Evolutionary conservation across 129 eudicot genomes (phyloP).

Genomic region (Ambrosia trifida): DNA sequence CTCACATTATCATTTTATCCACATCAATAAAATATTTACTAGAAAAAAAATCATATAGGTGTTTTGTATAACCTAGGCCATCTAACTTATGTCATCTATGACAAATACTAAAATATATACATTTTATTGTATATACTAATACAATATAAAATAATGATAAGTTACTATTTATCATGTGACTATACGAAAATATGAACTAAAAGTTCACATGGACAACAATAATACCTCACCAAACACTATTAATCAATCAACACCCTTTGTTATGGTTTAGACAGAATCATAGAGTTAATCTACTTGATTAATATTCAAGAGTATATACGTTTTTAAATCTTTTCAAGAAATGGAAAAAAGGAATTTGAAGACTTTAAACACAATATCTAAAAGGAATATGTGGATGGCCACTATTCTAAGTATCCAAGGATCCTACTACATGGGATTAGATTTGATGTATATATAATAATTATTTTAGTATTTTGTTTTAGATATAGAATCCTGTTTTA

Average conservation of each 20-base stretch:
- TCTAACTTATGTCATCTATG: conserved; percentile 1
- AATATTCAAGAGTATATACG: conserved; percentile 26
- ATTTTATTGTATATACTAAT: not conserved
- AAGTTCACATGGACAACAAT: conserved; percentile 39
- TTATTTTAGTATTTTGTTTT: conserved; percentile 12
- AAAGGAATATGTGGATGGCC: conserved; percentile 31
- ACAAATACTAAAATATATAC: not conserved
- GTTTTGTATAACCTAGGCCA: not conserved
- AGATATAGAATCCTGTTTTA: not conserved
- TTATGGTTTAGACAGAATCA: conserved; percentile 2
- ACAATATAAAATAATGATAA: not conserved
- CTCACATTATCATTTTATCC: not conserved
- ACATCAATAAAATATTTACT: not conserved
- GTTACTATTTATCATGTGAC: conserved; percentile 25
- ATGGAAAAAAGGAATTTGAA: conserved; percentile 10
- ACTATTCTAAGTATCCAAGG: conserved; percentile 38
- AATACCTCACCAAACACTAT: conserved; percentile 30
- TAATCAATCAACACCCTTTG: conserved; percentile 18
- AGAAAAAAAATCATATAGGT: not conserved
- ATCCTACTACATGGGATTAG: conserved; percentile 41
- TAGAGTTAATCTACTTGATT: conserved; percentile 11
- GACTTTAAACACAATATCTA: conserved; percentile 36
- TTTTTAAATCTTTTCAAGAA: conserved; percentile 21
- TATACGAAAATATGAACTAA: conserved; percentile 18
- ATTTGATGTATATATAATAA: conserved; percentile 23